Conservation (phyloP, 129 eudicot species). For the Escallonia rubra region DNA sequence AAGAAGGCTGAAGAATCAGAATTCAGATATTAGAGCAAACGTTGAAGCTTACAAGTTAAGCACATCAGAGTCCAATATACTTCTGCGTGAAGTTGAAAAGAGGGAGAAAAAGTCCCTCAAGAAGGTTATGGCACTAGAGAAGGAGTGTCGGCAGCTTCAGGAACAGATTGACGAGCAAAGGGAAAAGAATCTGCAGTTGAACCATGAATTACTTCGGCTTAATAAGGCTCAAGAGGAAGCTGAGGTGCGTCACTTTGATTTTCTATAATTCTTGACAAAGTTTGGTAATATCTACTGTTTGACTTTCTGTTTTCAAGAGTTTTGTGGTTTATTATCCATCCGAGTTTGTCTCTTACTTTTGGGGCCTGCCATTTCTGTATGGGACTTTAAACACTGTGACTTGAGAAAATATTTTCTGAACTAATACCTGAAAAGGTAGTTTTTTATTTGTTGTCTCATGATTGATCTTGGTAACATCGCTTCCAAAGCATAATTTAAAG, state of each 20-base stretch:
- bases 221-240: not conserved
- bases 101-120: conserved; percentile 5
- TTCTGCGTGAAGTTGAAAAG: not conserved
- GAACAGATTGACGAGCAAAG: not conserved
- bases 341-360: too few relatives aligned
- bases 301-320: too few relatives aligned
- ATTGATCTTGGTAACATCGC: too few relatives aligned
- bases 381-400: too few relatives aligned
- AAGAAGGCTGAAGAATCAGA: not conserved
- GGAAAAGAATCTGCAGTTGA: not conserved
- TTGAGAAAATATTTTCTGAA: too few relatives aligned
- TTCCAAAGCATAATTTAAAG: too few relatives aligned
- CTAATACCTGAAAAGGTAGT: too few relatives aligned
- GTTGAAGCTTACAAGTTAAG: not conserved
- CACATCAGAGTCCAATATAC: not conserved
- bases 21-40: not conserved
- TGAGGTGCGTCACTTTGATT: conserved; percentile 6
- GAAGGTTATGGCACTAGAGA: not conserved
- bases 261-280: too few relatives aligned
- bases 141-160: not conserved
- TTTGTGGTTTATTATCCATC: too few relatives aligned
- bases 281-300: too few relatives aligned
- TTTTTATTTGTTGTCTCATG: too few relatives aligned
- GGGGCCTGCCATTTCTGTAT: too few relatives aligned
- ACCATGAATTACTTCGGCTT: not conserved